Base-by-base conservation (phyloP, 805 yeast genomes). In the Candida takata region DNA sequence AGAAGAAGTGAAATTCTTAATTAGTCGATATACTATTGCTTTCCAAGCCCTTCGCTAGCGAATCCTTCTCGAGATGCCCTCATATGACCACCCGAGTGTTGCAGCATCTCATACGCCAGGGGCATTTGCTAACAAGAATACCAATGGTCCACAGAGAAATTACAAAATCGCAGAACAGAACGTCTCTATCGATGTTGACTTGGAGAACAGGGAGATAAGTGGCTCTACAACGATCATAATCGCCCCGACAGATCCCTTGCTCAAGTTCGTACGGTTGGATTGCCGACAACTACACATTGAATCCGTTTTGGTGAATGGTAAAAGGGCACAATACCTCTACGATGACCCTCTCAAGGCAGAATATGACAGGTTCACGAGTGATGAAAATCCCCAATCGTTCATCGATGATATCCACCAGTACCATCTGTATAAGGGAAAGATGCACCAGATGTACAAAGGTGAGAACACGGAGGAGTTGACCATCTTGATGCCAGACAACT, bases 141-240 rank as follows among this genome's bases (percentile, higher is more conserved):
- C 24, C 20, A 17, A 17, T 5, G 15, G 23, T 13, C 24, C 37
- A 33, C 15, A 25, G 21, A 5, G 53, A n/a, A 59, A 56, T 21
- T 77, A 84, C 55, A 77, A 72, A 49, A 72, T 90, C 16, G 87
- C 90, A 5, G 95, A 87, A 56, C 97, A 90, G 57, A 72, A 82
- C 46, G 83, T 90, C 11, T 70, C 74, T 18, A 60, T 90, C 14
- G 95, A 88, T 54, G 75, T 90, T 4, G 95, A 87, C 55, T 62
- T 88, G 29, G 70, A 77, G n/a, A 64, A 67, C 13, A 69, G 72
- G 42, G 50, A 62, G 15, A 61, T 87, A 6, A 53, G 51, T 1
- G 98, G 97, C 12, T 69, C 73, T 45, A 86, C 97, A 0, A 97
- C 88, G 52, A 61, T 92, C 23, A 81, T 92, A 2, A 65, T 88